phyloP scores from a whole-genome alignment of 352 stramenopile genomes.

The Phytophthora agathidicida region DNA sequence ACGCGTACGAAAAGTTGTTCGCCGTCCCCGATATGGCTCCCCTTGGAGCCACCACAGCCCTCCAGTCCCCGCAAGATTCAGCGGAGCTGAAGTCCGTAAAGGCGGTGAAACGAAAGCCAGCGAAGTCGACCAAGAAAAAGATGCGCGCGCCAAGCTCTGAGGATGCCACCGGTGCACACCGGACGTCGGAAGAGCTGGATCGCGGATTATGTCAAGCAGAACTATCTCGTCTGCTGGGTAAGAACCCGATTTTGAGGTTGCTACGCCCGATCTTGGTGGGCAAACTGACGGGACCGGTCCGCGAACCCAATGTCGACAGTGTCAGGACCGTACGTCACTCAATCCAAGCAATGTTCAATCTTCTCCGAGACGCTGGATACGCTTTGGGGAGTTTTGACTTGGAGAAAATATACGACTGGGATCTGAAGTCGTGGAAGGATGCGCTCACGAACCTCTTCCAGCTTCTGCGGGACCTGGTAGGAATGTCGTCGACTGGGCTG shows the following conservation, averaged over 20 bases:
- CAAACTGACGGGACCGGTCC: neutral
- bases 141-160: neutral
- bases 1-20: slow-evolving; percentile 1
- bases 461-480: neutral
- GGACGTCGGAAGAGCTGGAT: neutral
- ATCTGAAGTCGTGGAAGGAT: neutral
- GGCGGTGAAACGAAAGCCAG: slow-evolving; percentile 1
- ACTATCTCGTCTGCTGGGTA: neutral
- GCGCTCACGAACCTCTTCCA: neutral
- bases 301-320: neutral
- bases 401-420: slow-evolving; percentile 16
- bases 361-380: neutral
- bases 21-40: slow-evolving; percentile 10
- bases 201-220: neutral
- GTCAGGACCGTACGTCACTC: neutral
- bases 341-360: neutral
- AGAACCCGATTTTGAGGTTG: slow-evolving; percentile 3
- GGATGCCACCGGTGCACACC: neutral
- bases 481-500: neutral
- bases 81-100: neutral
- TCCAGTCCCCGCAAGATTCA: neutral
- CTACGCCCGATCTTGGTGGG: neutral
- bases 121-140: slow-evolving; percentile 11
- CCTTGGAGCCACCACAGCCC: neutral
- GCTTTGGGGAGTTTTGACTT: slow-evolving; percentile 11